Base-by-base conservation (phyloP, 1,284 basidiomycete species). In the Heterobasidion irregulare region DNA sequence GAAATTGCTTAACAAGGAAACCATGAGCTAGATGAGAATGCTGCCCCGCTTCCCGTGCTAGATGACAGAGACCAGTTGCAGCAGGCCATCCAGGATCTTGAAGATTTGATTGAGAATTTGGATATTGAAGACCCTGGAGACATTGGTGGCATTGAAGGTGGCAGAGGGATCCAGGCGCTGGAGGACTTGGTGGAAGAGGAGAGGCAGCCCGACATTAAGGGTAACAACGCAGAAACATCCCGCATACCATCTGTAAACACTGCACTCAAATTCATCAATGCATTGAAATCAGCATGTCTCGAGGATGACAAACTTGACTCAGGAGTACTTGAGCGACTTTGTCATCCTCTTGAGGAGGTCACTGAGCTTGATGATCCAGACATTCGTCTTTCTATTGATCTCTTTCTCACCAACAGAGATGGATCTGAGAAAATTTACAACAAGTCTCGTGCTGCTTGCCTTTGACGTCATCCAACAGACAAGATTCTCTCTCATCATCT, bases 401-500 rank as follows among this genome's bases (percentile, higher is more conserved):
- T 43, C 8, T 52, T 41, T 16, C 38, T 52, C 6, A 18, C 50
- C 1, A 16, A 41, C 38, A 44, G 9, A 1, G 13, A 19, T n/a
- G 38, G 36, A 9, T 52, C 50, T 1, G 50, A 52, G 2, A 13
- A 52, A 15, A 41, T 19, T 2, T 52, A 52, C 38, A 8, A 18
- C 5, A 4, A 15, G 18, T 6, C 19, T 15, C 38, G 38, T 0
- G 35, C 15, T 1, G 50, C 35, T n/a, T 16, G 15, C 18, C 34
- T 41, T 13, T 18, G 50, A 1, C 50, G 26, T 36, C 38, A 16
- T 4, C n/a, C n/a, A 10, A 10, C 10, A 10, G 10, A 10, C 18
- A 16, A 18, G 10, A 47, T 47, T 13, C 62, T 67, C 1, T 64
- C 66, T 0, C 66, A 63, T 43, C 51, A 65, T 47, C 32, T 50